Evolutionary conservation across 1,284 basidiomycete genomes (phyloP).

Genomic region (Ustilago xerochloae): DNA sequence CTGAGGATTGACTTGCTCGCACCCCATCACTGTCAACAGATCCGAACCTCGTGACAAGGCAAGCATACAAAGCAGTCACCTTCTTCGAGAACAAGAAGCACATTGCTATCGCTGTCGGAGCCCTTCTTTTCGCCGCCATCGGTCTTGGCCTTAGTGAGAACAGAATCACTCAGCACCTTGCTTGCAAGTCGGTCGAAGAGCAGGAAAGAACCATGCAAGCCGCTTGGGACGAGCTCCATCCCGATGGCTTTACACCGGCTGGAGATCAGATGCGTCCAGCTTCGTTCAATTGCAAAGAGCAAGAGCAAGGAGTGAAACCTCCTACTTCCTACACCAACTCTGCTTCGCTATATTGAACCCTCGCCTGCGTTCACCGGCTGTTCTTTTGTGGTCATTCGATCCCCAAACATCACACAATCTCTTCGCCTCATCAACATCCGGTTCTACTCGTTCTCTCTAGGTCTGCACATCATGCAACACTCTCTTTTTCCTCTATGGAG

Average conservation of each 20-base stretch:
- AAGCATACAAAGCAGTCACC: neutral
- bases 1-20: neutral
- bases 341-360: conserved; percentile 2
- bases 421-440: no score
- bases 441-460: no score
- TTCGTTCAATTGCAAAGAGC: conserved; percentile 22
- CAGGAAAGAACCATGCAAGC: conserved; percentile 24
- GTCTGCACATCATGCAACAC: neutral
- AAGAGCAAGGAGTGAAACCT: conserved; percentile 16
- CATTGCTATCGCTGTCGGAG: neutral
- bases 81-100: neutral
- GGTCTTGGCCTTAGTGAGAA: neutral
- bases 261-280: conserved; percentile 40
- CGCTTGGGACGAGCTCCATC: conserved; percentile 28
- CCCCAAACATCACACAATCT: neutral
- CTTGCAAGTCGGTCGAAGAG: conserved; percentile 15
- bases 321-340: conserved; percentile 9
- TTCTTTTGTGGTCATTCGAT: no score
- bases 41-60: neutral
- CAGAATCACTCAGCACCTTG: neutral
- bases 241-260: conserved; percentile 20
- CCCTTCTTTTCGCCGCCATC: neutral
- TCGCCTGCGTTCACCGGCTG: no score
- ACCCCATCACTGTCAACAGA: neutral
- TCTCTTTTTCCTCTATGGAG: neutral